phyloP scores from a whole-genome alignment of 139 green algal species.

The Chlorella sp. region DNA sequence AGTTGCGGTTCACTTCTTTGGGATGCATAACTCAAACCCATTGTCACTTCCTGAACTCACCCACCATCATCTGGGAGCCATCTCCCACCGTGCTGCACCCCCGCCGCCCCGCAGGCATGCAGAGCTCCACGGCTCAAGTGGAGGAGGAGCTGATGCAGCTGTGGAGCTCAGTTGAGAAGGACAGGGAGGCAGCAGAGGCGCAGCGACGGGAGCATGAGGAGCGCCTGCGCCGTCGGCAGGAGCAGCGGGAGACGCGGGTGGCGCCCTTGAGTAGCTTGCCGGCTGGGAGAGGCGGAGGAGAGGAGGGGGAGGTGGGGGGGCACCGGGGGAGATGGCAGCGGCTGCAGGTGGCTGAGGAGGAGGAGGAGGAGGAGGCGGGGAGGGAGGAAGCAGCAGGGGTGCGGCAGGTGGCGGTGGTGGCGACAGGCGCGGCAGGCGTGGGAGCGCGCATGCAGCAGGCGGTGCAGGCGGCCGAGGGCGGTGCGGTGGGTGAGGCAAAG shows the following conservation, averaged over 20 bases:
- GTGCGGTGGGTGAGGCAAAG: not conserved
- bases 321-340: conserved; percentile 5
- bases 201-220: not conserved
- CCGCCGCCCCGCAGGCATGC: conserved; percentile 26
- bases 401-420: not conserved
- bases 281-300: not conserved
- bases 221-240: not conserved
- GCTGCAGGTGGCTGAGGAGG: not conserved
- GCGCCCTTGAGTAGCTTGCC: not conserved
- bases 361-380: not conserved
- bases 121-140: conserved; percentile 61
- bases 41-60: too few relatives aligned
- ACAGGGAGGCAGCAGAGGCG: conserved; percentile 52
- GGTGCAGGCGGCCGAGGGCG: not conserved
- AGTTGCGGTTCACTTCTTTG: too few relatives aligned
- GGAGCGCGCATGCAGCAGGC: not conserved
- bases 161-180: conserved; percentile 83
- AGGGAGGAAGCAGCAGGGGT: not conserved
- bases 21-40: too few relatives aligned
- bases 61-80: too few relatives aligned
- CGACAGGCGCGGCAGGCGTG: not conserved
- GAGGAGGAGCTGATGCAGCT: conserved; percentile 87
- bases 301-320: not conserved
- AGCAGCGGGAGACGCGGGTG: conserved; percentile 5
- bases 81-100: too few relatives aligned